Base-by-base conservation (phyloP, 2,329 filamentous ascomycete species). In the Fusarium equiseti region DNA sequence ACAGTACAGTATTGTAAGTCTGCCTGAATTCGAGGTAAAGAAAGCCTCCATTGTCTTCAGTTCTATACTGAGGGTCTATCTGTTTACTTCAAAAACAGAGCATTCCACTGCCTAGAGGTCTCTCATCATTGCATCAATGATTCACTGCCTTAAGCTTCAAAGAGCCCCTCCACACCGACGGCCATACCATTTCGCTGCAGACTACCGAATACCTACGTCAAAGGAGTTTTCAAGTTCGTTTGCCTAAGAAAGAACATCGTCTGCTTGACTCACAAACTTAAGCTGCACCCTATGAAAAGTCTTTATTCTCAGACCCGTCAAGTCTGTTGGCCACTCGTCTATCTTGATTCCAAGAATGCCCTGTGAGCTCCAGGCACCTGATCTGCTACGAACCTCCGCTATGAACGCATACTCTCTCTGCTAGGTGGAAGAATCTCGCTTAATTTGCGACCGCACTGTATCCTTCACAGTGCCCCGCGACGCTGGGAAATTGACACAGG, bases 401-500 rank as follows among this genome's bases (percentile, higher is more conserved):
- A 62, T 63, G 59, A 62, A 38, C 45, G 45, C 59, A 63, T 62
- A 63, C 45, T 32, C 35, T 61, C 49, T 35, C 29, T 40, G 51
- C 32, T 56, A 52, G 42, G 46, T 50, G 51, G 51, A 31, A 55
- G 63, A 70, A 70, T 68, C 44, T 70, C 67, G 67, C 66, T 70
- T 70, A 67, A 58, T 61, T 35, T 46, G 32, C 12, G 38, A 11
- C 44, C 46, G 55, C 66, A 70, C 66, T 69, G 66, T 66, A 67
- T 42, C 16, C 27, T 53, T 46, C 57, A 70, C 66, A 40, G 66
- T 69, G 66, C 66, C 66, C 62, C 66, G 52, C 52, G 62, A 45
- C 55, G 31, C 24, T 42, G 22, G 64, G 49, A 68, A 63, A 70
- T 70, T 70, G 45, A 50, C 67, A 70, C 66, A 69, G n/a, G 44